Evolutionary conservation across 1,284 basidiomycete species (phyloP), one percentile per base, ranked within the genome.

Genomic region (Cerrena zonata): DNA sequence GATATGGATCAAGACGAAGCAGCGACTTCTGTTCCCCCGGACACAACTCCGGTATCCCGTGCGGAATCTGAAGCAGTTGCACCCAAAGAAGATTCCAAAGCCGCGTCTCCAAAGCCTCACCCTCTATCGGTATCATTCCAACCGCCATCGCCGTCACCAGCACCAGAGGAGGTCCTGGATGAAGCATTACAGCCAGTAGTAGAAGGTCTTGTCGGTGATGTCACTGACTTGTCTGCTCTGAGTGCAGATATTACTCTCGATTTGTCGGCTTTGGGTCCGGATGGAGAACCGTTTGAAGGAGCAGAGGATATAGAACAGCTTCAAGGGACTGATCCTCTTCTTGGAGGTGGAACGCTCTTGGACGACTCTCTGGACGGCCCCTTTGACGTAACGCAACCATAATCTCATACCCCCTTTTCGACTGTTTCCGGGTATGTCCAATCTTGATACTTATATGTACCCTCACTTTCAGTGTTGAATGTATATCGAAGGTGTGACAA

Each of bases 1-100:
- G 80, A 82, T 49, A 65, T 71, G 58, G 86, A 82, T 26, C 80
- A 84, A 50, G 86, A 88, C 54, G 86, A 86, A 48, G 70, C 74
- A 27, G 72, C 77, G 25, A 70, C 72, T 48, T 79, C 84, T 15
- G 76, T 76, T 45, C 63, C 62, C 3, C 73, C 72, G 2, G 71
- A 70, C 26, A 54, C 67, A 13, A 63, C 61, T 1, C 60, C 61
- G 2, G 60, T 59, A 39, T 68, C 71, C 42, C 59, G 68, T 49
- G 69, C 67, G 34, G 62, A 65, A 27, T 68, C 71, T 21, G 67
- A 71, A 56, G 64, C 67, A 21, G 56, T 65, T 34, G 49, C 56
- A 15, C 53, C 55, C 15, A 65, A 66, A 44, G 67, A 65, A 48
- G 66, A 65, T 51, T 82, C 80, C 2, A 86, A 86, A 64, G 77